Evolutionary conservation across 2,329 filamentous ascomycete species (phyloP).

Genomic region (Sclerotinia spermophila): DNA sequence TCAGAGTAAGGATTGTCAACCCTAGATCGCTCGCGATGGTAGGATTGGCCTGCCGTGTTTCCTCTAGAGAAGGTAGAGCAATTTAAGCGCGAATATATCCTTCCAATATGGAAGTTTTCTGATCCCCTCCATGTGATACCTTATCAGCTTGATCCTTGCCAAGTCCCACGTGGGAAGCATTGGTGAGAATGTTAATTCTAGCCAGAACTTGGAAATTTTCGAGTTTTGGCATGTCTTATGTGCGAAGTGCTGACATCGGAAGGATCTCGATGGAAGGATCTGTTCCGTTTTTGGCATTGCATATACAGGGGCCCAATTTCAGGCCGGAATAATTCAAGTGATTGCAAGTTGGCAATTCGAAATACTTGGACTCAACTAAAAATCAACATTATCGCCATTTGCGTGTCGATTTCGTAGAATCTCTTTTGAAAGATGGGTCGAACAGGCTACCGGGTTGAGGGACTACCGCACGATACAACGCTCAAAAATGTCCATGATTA

Average conservation of each 20-base stretch:
- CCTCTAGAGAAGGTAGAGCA: neutral
- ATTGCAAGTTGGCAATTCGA: neutral
- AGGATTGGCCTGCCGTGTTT: neutral
- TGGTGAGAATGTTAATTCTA: neutral
- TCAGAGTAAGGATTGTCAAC: neutral
- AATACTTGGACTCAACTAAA: neutral
- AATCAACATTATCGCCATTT: neutral
- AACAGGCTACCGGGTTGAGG: slow-evolving; percentile 16
- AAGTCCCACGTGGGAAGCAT: neutral
- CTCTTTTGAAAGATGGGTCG: slow-evolving; percentile 1
- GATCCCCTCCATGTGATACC: neutral
- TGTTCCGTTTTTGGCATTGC: neutral
- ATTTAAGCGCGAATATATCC: neutral
- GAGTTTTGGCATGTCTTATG: neutral
- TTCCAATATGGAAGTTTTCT: neutral
- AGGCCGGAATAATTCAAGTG: neutral
- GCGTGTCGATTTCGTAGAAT: neutral
- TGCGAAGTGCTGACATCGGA: slow-evolving; percentile 6
- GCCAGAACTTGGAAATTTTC: neutral
- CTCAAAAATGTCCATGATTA: slow-evolving; percentile 11
- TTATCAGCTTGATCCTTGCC: neutral
- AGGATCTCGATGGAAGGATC: neutral
- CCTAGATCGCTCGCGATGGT: neutral
- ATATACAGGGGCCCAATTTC: neutral
- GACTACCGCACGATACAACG: slow-evolving; percentile 12